Conservation (phyloP, 164 flowering plant genomes). For the Umbellularia californica region DNA sequence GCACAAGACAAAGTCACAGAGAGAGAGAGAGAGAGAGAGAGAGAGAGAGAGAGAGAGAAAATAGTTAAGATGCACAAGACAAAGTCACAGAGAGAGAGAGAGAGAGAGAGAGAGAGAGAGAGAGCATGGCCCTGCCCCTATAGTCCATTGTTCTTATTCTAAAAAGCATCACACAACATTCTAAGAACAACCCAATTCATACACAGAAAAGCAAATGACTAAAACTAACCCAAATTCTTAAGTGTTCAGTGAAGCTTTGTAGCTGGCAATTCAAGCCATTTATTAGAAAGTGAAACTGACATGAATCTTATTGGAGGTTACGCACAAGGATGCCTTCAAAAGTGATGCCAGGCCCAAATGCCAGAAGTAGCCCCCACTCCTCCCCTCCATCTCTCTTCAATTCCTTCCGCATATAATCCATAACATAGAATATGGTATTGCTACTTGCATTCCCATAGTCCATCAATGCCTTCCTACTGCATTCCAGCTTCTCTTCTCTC, state of each 20-base stretch:
- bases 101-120: background rate
- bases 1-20: background rate
- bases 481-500: slow-evolving; percentile 37
- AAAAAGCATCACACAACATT: background rate
- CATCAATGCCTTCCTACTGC: slow-evolving; percentile 63
- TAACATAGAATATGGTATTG: slow-evolving; percentile 56
- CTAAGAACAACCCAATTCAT: background rate
- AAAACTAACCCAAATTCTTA: no score
- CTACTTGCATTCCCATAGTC: slow-evolving; percentile 72
- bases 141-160: no score
- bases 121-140: no score
- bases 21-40: background rate
- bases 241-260: no score
- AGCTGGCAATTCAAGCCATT: background rate
- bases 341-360: slow-evolving; percentile 74
- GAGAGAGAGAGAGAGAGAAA: background rate
- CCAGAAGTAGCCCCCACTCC: slow-evolving; percentile 69
- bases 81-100: background rate
- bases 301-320: slow-evolving; percentile 24
- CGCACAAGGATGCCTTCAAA: slow-evolving; percentile 70
- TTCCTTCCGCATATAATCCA: slow-evolving; percentile 60
- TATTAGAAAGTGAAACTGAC: background rate
- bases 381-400: slow-evolving; percentile 33
- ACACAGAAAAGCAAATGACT: background rate
- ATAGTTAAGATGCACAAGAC: no score